These are phyloP conservation scores for Dipodascopsis tothii DNA, from an alignment of 805 yeast species.

Conservation along the genomic window DNA sequence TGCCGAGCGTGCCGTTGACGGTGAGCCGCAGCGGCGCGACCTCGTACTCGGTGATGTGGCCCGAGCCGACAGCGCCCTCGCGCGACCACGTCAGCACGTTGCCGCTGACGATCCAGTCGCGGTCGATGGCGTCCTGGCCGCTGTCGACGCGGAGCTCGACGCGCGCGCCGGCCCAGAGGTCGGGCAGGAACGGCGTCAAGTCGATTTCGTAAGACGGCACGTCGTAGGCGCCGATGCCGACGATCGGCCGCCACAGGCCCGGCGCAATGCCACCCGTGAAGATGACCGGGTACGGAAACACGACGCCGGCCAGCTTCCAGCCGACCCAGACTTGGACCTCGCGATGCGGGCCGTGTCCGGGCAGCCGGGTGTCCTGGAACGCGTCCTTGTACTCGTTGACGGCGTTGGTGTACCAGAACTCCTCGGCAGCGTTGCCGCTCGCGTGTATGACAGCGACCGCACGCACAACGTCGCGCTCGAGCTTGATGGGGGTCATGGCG, in stretches of 20 bases:
- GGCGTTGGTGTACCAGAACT: conserved; percentile 69
- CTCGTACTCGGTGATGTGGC: conserved; percentile 2
- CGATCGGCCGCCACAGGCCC: conserved; percentile 72
- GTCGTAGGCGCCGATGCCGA: conserved; percentile 66
- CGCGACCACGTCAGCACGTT: conserved; percentile 12
- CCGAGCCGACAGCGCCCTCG: conserved; percentile 6
- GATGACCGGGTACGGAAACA: conserved; percentile 63
- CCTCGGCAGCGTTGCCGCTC: conserved; percentile 73
- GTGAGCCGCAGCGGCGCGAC: conserved; percentile 4
- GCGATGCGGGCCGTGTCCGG: conserved; percentile 64
- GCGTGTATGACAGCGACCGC: conserved; percentile 52
- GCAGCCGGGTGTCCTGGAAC: conserved; percentile 31
- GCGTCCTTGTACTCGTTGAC: conserved; percentile 37
- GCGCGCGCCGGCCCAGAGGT: conserved; percentile 49
- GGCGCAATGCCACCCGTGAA: conserved; percentile 81
- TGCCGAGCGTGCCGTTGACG: not conserved
- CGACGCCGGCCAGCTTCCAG: conserved; percentile 45
- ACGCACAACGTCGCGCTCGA: conserved; percentile 52
- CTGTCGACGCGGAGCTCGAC: conserved; percentile 69
- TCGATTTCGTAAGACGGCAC: conserved; percentile 64
- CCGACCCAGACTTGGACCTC: conserved; percentile 52
- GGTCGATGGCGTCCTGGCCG: conserved; percentile 68
- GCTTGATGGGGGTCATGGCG: conserved; percentile 44
- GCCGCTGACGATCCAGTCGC: conserved; percentile 21
- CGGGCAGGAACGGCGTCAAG: conserved; percentile 60